Percentiles rank a stretch among this genome's conserved stretches.
These are phyloP conservation scores for Wickerhamomyces pijperi DNA, from an alignment of 805 yeast species.

Conservation along the genomic window DNA sequence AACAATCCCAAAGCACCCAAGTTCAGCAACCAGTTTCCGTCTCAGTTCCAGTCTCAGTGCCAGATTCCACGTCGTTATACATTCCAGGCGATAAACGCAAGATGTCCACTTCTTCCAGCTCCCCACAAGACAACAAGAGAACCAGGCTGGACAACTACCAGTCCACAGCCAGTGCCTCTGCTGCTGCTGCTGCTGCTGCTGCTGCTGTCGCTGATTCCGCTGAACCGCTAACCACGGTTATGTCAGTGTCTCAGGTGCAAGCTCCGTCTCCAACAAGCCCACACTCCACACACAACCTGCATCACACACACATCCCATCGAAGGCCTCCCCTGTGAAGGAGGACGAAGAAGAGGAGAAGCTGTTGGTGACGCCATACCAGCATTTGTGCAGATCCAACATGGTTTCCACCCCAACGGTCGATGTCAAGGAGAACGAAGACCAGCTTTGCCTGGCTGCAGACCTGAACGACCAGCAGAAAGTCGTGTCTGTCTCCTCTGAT, in stretches of 20 bases:
- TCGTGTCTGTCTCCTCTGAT: neutral
- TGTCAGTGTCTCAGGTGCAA: constrained; percentile 8
- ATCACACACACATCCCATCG: constrained; percentile 2
- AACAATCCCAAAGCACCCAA: neutral
- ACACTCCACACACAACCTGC: constrained; percentile 1
- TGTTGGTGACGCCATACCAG: constrained; percentile 3
- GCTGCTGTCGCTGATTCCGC: constrained; percentile 19
- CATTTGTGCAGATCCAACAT: constrained; percentile 4
- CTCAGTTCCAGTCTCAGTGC: neutral
- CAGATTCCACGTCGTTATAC: neutral
- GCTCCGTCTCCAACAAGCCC: constrained; percentile 10
- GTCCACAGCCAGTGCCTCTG: too few species aligned
- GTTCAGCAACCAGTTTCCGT: neutral
- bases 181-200: too few species aligned
- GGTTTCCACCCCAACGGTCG: constrained; percentile 8
- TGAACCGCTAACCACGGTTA: constrained; percentile 11
- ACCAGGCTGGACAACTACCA: constrained; percentile 15
- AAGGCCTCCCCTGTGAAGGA: constrained; percentile 5
- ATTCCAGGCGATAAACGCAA: constrained; percentile 4
- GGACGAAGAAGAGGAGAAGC: constrained; percentile 10
- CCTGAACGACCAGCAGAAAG: constrained; percentile 1
- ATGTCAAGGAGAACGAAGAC: constrained; percentile 2
- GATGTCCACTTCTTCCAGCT: constrained; percentile 8
- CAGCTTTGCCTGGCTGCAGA: constrained; percentile 2
- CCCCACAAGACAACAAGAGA: constrained; percentile 21